Evolutionary conservation across 176 grass and related monocot species (phyloP).

Genomic region (Alloteropsis semialata): DNA sequence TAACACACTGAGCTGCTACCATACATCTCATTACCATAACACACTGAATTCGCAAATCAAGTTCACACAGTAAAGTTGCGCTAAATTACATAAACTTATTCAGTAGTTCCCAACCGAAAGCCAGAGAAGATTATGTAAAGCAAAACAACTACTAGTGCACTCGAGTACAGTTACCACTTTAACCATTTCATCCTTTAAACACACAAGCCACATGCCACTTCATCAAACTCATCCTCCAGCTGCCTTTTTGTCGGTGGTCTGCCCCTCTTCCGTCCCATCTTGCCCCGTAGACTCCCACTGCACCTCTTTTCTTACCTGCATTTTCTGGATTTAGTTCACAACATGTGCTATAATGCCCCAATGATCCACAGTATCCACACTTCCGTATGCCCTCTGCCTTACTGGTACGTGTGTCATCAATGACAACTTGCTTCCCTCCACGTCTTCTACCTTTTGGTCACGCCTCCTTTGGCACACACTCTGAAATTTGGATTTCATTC

Average conservation of each 20-base stretch:
- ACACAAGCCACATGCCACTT: neutral
- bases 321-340: neutral
- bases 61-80: too few relatives aligned
- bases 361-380: neutral
- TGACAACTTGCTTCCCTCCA: neutral
- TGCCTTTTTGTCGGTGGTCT: neutral
- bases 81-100: too few relatives aligned
- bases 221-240: neutral
- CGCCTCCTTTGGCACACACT: neutral
- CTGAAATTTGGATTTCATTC: too few relatives aligned
- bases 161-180: fast-evolving
- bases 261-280: neutral
- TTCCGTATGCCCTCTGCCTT: neutral
- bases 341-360: neutral
- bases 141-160: neutral
- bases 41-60: too few relatives aligned
- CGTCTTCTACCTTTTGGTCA: neutral
- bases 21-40: too few relatives aligned
- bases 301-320: neutral
- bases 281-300: neutral
- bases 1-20: too few relatives aligned
- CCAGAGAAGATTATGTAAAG: too few relatives aligned
- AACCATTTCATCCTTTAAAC: too few relatives aligned
- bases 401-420: neutral
- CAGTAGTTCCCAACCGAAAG: too few relatives aligned